phyloP scores from a whole-genome alignment of 805 yeast species.

The Yamadazyma tumulicola region DNA sequence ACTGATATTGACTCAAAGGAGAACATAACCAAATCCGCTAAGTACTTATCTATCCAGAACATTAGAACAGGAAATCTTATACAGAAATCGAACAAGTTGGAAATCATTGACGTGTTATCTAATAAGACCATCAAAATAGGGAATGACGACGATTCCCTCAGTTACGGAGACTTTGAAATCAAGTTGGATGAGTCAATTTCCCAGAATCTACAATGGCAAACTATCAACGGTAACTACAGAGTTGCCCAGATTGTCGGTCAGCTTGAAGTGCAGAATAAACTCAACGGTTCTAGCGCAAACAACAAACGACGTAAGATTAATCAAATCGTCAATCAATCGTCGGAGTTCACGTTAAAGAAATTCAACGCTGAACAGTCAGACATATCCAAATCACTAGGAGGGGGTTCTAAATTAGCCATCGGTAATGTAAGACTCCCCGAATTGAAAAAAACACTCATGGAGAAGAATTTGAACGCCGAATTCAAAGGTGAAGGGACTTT shows the following conservation, averaged over 20 bases:
- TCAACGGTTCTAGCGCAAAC: constrained; percentile 1
- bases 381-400: constrained; percentile 1
- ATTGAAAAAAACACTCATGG: constrained; percentile 58
- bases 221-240: constrained; percentile 71
- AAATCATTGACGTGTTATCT: constrained; percentile 24
- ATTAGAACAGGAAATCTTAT: constrained; percentile 25
- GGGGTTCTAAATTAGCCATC: constrained; percentile 52
- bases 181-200: constrained; percentile 64
- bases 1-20: constrained; percentile 22
- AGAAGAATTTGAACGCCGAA: constrained; percentile 69
- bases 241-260: constrained; percentile 82
- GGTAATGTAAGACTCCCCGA: constrained; percentile 89
- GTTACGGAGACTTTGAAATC: constrained; percentile 50
- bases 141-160: constrained; percentile 39
- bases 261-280: constrained; percentile 34
- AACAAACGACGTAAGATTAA: constrained; percentile 15
- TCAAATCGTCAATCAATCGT: constrained; percentile 28
- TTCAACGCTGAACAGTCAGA: constrained; percentile 2
- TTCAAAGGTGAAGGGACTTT: constrained; percentile 91
- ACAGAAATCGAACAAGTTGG: constrained; percentile 20
- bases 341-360: constrained; percentile 25
- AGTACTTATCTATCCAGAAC: constrained; percentile 28
- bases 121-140: constrained; percentile 48
- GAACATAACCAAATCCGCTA: constrained; percentile 19
- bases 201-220: constrained; percentile 74